phyloP scores from a whole-genome alignment of 2,329 filamentous ascomycete species.

The Cladophialophora chaetospira region DNA sequence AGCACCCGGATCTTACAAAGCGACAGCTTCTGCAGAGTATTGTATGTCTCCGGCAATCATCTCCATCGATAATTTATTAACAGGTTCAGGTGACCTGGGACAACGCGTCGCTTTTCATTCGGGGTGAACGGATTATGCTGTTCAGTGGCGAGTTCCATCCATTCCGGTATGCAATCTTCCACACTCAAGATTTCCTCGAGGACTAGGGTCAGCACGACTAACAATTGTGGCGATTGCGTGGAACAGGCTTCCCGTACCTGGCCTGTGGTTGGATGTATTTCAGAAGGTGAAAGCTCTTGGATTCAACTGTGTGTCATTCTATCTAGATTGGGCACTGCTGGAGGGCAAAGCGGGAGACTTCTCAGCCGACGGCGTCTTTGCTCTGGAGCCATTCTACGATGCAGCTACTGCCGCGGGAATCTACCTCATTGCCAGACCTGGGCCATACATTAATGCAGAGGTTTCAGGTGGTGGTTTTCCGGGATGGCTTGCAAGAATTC shows the following conservation, averaged over 20 bases:
- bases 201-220: neutral
- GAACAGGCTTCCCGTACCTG: conserved; percentile 59
- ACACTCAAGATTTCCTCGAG: neutral
- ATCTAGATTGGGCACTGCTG: conserved; percentile 74
- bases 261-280: conserved; percentile 71
- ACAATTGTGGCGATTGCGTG: neutral
- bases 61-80: neutral
- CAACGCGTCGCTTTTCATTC: conserved; percentile 68
- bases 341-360: conserved; percentile 74
- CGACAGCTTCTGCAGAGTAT: conserved; percentile 9
- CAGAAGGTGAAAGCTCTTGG: conserved; percentile 81
- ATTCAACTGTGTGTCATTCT: conserved; percentile 78
- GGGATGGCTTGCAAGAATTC: conserved; percentile 73
- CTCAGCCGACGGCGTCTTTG: conserved; percentile 70
- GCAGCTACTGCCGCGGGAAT: conserved; percentile 73
- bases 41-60: neutral
- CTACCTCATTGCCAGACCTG: conserved; percentile 72
- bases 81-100: conserved; percentile 65
- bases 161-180: conserved; percentile 46
- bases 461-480: conserved; percentile 76
- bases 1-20: conserved; percentile 10
- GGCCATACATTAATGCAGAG: conserved; percentile 80
- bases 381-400: conserved; percentile 72
- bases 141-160: conserved; percentile 76
- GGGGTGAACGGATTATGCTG: conserved; percentile 69